Evolutionary conservation across 805 yeast genomes (phyloP), one percentile per base, ranked within the genome.

Genomic region (Kazachstania africana): DNA sequence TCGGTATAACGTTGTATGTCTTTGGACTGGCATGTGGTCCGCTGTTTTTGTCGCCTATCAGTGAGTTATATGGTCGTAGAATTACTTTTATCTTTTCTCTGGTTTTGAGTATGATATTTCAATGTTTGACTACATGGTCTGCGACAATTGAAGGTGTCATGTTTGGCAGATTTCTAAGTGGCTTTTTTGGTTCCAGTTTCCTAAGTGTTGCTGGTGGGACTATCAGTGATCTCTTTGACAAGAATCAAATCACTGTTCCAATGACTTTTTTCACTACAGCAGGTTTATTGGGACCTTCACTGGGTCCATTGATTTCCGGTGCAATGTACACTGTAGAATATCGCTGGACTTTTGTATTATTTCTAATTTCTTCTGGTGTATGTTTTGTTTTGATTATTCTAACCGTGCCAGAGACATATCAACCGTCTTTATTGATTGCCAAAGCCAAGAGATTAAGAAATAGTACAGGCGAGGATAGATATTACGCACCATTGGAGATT

Each of bases 201-300:
- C 59, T 81, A 41, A 72, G 78, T 38, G 77, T 79, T 20, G 83
- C 84, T 8, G 85, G 87, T 22, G 93, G 91, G 14, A 66, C 80
- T 1, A 60, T 81, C 27, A 74, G 83, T 8, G 94, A 81, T 52
- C 62, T 80, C 35, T 81, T 74, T 61, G 60, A 60, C 13, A 72
- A 73, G 36, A 55, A 63, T 33, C 67, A 72, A 26, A 70, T 84
- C 33, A 81, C 82, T 20, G 55, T 66, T 8, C 85, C 91, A 2
- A 68, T 81, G 70, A 70, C 82, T 3, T 55, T 76, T 4, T 79
- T 69, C 44, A 65, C 81, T 0, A 58, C 77, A 12, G 65, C 75
- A 3, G 82, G 83, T 2, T 68, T 76, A 34, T 47, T 72, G 26
- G 91, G 88, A 0, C 88, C 91, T 2, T 66, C 77, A 1, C 44